Base-by-base conservation (phyloP, 805 yeast genomes). In the Nakazawaea wickerhamii region DNA sequence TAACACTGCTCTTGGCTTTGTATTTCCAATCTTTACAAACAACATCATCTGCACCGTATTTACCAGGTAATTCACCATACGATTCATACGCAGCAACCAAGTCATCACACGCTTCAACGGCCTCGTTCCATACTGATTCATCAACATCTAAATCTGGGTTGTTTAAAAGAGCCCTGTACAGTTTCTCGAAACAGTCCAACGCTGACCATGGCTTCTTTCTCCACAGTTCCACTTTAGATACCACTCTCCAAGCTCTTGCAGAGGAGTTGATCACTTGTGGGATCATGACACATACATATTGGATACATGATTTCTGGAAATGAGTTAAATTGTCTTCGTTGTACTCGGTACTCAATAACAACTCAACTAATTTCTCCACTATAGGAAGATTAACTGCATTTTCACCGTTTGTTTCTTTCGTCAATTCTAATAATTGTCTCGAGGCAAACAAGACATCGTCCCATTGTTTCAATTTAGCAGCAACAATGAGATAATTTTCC, bases 21-120 rank as follows among this genome's bases (percentile, higher is more conserved):
- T 82, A 85, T 55, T 78, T 84, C 97, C 97, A 90, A 57, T 89
- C 95, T 55, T 81, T 79, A 59, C 96, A 89, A 8, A 90, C 95
- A n/a, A 82, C 50, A 57, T 84, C 87, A 17, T 82, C 95, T 2
- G 87, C 89, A 19, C 83, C 84, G 54, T 81, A 74, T 53, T 77
- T 81, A 6, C 95, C 95, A 9, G 85, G 84, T 51, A 77, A 60
- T 45, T 84, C 93, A n/a, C 98, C 98, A 25, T 86, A 70, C 3
- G 85, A 81, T 55, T 82, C 89, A 58, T 89, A 91, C 1, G 96
- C 91, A 31, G 93, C 84, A 2, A 84, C 80, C 43, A 91, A 68
- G 48, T 89, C 95, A 26, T 66, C 61, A 56, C 95, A 84, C 0
- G 84, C 74, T 18, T 81, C 90, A 4, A 86, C 89, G 0, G 95